Conservation (phyloP, 148 eudicot species). For the Camellia sinensis region DNA sequence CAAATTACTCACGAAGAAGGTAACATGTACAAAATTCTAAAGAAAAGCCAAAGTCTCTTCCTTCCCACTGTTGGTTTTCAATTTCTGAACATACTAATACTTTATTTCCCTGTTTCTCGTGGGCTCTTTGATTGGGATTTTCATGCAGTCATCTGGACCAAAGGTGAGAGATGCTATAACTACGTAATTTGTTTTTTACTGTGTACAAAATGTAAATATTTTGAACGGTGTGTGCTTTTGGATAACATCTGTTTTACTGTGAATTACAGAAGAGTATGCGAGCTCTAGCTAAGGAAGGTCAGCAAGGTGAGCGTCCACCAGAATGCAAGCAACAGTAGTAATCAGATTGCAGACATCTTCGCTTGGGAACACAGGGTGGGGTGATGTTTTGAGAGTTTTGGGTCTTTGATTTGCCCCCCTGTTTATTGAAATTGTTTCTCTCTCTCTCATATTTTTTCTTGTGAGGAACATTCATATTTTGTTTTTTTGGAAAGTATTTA, state of each 20-base stretch:
- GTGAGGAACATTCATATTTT: no score
- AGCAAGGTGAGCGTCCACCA: conserved; percentile 70
- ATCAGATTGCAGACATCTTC: background rate
- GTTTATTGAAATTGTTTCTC: no score
- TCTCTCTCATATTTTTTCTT: no score
- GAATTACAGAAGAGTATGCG: conserved; percentile 55
- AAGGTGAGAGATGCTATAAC: conserved; percentile 23
- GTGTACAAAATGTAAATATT: background rate
- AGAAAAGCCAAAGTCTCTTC: background rate
- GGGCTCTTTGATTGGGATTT: background rate
- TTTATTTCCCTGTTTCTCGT: background rate
- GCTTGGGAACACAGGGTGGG: background rate
- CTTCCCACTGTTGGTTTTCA: background rate
- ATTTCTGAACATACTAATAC: no score
- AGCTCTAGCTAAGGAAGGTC: conserved; percentile 42
- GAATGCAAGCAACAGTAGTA: no score
- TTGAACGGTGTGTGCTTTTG: background rate
- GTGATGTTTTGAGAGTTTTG: no score
- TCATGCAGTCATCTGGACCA: conserved; percentile 1
- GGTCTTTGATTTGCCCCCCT: background rate
- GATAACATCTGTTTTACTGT: background rate
- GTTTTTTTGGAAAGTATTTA: no score
- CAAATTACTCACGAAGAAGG: conserved; percentile 40
- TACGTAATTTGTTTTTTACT: background rate
- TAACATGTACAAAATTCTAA: conserved; percentile 6